phyloP scores from a whole-genome alignment of 169 alveolate genomes.

The Eimeria praecox region DNA sequence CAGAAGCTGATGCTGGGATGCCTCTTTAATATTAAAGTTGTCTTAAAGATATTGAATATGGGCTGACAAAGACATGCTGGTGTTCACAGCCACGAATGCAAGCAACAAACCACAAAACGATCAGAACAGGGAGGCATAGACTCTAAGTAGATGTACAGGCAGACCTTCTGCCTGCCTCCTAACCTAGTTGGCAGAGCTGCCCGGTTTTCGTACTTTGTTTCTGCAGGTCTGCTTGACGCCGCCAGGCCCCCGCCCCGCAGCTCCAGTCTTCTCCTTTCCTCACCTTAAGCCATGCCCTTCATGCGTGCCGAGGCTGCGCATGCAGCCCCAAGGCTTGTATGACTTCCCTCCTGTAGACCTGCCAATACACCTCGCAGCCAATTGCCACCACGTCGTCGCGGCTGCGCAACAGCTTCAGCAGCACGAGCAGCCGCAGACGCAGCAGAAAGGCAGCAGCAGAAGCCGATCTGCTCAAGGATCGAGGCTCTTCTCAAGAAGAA shows the following conservation, averaged over 20 bases:
- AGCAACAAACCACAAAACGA: neutral
- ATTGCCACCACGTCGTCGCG: constrained; percentile 52
- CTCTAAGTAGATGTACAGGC: neutral
- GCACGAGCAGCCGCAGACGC: constrained; percentile 64
- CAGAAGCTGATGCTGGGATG: neutral
- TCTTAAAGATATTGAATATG: neutral
- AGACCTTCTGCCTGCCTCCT: neutral
- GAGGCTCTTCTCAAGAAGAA: constrained; percentile 52
- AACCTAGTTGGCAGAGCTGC: no score
- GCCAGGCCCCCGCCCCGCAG: neutral
- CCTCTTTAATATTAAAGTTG: no score
- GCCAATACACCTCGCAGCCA: constrained; percentile 70
- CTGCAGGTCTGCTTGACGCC: constrained; percentile 49
- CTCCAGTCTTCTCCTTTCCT: constrained; percentile 74
- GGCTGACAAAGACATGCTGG: neutral
- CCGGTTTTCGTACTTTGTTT: neutral
- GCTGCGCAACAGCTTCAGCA: constrained; percentile 33
- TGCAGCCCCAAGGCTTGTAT: constrained; percentile 72
- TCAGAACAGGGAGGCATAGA: neutral
- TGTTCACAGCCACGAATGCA: neutral
- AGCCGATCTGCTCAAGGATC: constrained; percentile 40
- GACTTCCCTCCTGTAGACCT: constrained; percentile 74
- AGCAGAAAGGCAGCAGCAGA: constrained; percentile 56
- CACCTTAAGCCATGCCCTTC: constrained; percentile 59
- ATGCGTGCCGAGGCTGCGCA: constrained; percentile 62